These are phyloP conservation scores for Mycena alexandri DNA, from an alignment of 768 basidiomycete species.

Conservation along the genomic window DNA sequence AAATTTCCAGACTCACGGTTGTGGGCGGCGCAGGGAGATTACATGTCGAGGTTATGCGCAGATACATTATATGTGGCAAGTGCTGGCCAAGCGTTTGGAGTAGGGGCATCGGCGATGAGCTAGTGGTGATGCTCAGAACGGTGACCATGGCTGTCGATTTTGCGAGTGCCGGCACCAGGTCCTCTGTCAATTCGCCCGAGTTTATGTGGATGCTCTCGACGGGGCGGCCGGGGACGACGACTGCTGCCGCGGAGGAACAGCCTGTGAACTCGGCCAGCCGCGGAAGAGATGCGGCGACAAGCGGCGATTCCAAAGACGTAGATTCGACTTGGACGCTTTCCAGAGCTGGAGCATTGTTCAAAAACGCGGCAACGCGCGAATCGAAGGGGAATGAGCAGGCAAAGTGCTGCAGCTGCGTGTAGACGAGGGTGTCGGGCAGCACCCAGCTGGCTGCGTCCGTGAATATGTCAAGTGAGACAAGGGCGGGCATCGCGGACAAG, in stretches of 20 bases:
- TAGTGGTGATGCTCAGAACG: constrained; percentile 72
- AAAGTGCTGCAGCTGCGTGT: constrained; percentile 66
- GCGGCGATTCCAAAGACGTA: constrained; percentile 50
- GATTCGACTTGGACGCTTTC: constrained; percentile 65
- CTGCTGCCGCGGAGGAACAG: constrained; percentile 65
- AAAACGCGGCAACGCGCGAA: constrained; percentile 68
- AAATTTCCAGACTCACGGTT: constrained; percentile 56
- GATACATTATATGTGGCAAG: constrained; percentile 72
- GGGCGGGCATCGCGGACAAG: constrained; percentile 70
- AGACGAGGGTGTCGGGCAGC: constrained; percentile 53
- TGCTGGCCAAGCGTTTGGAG: constrained; percentile 67
- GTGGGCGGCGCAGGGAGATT: constrained; percentile 63
- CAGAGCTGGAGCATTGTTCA: constrained; percentile 66
- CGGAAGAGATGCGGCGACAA: constrained; percentile 54
- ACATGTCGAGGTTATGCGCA: constrained; percentile 74
- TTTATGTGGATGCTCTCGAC: constrained; percentile 73
- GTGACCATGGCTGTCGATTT: constrained; percentile 63
- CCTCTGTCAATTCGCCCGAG: constrained; percentile 70
- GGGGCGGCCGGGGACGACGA: constrained; percentile 75
- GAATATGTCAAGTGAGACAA: constrained; percentile 68
- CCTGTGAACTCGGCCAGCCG: constrained; percentile 72
- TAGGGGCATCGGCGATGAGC: constrained; percentile 67
- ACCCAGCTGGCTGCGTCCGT: constrained; percentile 71
- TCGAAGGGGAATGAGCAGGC: constrained; percentile 74
- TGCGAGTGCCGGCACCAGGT: constrained; percentile 65